Base-by-base conservation (phyloP, 2,329 filamentous ascomycete genomes). In the Colletotrichum tanaceti region DNA sequence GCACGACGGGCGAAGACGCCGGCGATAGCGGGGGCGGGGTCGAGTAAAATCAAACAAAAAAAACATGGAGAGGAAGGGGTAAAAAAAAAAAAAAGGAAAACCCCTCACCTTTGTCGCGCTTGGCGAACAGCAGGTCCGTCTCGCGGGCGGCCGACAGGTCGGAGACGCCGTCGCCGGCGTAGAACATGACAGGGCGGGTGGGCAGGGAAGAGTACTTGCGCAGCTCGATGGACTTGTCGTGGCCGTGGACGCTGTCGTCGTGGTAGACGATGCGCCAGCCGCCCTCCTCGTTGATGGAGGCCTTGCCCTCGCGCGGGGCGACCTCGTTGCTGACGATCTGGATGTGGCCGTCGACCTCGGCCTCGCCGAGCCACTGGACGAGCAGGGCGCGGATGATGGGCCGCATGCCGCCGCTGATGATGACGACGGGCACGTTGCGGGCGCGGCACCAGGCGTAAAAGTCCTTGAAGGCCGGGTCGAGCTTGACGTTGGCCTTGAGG, bases 161-260 rank as follows among this genome's bases (percentile, higher is more conserved):
- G 3, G 93, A 97, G 5, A 98, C 93, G 57, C 95, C 95, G 74
- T 98, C 95, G 67, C 96, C 96, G 39, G 96, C 95, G 76, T 99
- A 99, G 79, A 98, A 93, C 82, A 98, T 88, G 46, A 89, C 90
- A 2, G 96, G 96, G 49, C 94, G 87, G 39, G 84, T 84, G 0
- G 93, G 89, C 50, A 97, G 84, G 32, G 89, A 85, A 2, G 91
- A 90, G 81, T 98, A 98, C 59, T 93, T 93, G 72, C 93, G 89
- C 75, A 99, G 93, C 77, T 96, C 93, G 62, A 95, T 84, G 32
- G 91, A 94, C 87, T 99, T 99, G 85, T 99, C 95, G 78, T 99
- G 96, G n/a, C 96, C 96, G 75, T 97, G 97, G 67, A 90, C 86
- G 76, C 91, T 93, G 70, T 95, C 93, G 77, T 99, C 94, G 76